Conservation (phyloP, 2,329 filamentous ascomycete species). For the Aspergillus fischeri region DNA sequence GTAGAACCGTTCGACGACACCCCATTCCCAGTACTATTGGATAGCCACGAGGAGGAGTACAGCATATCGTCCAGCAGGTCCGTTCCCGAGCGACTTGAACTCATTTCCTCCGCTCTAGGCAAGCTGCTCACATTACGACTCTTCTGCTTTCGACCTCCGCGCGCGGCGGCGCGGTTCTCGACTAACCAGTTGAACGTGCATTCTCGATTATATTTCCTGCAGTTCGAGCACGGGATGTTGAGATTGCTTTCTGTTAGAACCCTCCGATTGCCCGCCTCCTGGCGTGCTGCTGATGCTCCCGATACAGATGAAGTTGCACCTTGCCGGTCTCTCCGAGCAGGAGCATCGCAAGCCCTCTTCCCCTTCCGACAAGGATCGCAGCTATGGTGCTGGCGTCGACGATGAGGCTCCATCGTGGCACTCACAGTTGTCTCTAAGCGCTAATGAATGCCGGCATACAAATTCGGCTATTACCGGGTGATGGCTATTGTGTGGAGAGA, state of each 20-base stretch:
- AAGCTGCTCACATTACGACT: not conserved
- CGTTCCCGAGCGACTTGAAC: not conserved
- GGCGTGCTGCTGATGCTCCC: not conserved
- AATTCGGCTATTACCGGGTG: not conserved
- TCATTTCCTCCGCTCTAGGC: not conserved
- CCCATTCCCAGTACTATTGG: not conserved
- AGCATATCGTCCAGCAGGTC: not conserved
- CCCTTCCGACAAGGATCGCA: constrained; percentile 47
- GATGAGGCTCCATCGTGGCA: not conserved
- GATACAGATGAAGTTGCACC: not conserved
- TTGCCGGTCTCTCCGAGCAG: constrained; percentile 7
- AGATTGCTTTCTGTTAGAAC: constrained; percentile 9
- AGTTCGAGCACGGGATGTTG: constrained; percentile 37
- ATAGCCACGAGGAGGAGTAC: not conserved
- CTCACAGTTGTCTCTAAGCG: not conserved
- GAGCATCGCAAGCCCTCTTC: constrained; percentile 44
- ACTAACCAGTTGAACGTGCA: constrained; percentile 45
- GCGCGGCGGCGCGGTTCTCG: constrained; percentile 16
- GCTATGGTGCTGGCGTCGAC: constrained; percentile 31
- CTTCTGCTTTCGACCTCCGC: constrained; percentile 3
- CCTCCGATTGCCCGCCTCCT: not conserved
- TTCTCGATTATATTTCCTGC: constrained; percentile 41
- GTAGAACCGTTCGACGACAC: not conserved
- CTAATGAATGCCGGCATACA: not conserved
- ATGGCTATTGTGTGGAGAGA: not conserved